These are phyloP conservation scores for Cornus controversa DNA, from an alignment of 148 eudicot species.

Conservation along the genomic window DNA sequence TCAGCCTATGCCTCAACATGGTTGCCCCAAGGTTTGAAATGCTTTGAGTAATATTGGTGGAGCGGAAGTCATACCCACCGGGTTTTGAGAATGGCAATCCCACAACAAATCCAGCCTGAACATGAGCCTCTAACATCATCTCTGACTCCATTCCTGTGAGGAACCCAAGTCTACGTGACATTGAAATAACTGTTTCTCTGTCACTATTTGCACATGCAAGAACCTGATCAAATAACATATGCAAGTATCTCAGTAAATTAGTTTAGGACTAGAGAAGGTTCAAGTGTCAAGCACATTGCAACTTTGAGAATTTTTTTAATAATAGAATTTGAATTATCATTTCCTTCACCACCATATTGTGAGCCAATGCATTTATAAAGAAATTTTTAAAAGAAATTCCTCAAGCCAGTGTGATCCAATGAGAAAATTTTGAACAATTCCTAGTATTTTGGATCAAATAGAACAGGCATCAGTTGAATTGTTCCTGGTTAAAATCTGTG, in stretches of 20 bases:
- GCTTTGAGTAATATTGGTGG: slow-evolving; percentile 74
- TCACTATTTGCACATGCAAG: slow-evolving; percentile 81
- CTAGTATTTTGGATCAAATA: not conserved
- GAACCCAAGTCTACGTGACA: slow-evolving; percentile 90
- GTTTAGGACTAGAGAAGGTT: slow-evolving; percentile 9
- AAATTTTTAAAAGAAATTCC: not conserved
- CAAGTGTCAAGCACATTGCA: not conserved
- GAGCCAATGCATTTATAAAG: not conserved
- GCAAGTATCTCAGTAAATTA: slow-evolving; percentile 7
- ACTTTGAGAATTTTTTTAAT: too few relatives aligned
- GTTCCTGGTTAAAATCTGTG: not conserved
- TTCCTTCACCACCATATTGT: not conserved
- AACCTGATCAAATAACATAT: slow-evolving; percentile 47
- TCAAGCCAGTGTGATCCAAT: not conserved
- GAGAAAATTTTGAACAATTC: not conserved
- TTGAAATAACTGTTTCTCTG: slow-evolving; percentile 67
- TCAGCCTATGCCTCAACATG: slow-evolving; percentile 87
- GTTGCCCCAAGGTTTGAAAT: slow-evolving; percentile 79
- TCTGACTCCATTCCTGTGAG: slow-evolving; percentile 83
- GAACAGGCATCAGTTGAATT: not conserved
- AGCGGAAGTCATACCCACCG: slow-evolving; percentile 78
- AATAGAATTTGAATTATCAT: not conserved
- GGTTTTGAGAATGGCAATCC: slow-evolving; percentile 85
- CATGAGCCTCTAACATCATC: slow-evolving; percentile 88
- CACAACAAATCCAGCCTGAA: slow-evolving; percentile 89